A percentile compares a stretch with the other conserved stretches of the same genome.
Conservation (phyloP, 345 rosid genomes). For the Combretum micranthum region DNA sequence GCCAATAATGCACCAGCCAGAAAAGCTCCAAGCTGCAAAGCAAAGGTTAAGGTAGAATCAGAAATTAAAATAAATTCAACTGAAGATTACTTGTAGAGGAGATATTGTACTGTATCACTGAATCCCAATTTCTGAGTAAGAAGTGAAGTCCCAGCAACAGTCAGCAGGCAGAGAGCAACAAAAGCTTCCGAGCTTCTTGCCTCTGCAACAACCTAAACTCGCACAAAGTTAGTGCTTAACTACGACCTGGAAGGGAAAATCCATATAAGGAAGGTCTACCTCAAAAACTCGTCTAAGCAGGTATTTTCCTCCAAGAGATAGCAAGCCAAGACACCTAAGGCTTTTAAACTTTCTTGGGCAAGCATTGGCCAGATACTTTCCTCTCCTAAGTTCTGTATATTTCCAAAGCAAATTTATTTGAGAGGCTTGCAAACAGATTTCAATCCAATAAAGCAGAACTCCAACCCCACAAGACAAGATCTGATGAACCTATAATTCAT, state of each 20-base stretch:
- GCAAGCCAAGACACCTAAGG: constrained; percentile 76
- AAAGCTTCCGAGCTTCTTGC: constrained; percentile 95
- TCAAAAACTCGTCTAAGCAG: constrained; percentile 76
- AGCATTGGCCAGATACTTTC: constrained; percentile 93
- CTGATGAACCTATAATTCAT: no score
- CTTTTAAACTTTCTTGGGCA: constrained; percentile 80
- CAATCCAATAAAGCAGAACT: background rate
- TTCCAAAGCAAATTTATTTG: background rate
- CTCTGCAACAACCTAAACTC: constrained; percentile 84
- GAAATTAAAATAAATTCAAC: background rate
- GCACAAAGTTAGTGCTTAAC: constrained; percentile 2
- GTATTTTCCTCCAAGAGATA: constrained; percentile 87
- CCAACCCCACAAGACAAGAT: no score
- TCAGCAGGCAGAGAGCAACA: constrained; percentile 90
- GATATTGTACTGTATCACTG: constrained; percentile 75
- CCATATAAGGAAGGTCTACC: constrained; percentile 29
- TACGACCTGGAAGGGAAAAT: background rate
- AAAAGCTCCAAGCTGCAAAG: constrained; percentile 92
- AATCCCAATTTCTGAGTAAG: constrained; percentile 86
- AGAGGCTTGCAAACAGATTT: background rate
- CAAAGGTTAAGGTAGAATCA: constrained; percentile 7
- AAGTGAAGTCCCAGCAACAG: constrained; percentile 93
- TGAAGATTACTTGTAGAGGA: constrained; percentile 2
- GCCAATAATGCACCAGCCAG: constrained; percentile 93
- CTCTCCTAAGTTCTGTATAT: constrained; percentile 46